phyloP scores from a whole-genome alignment of 495 filamentous ascomycete genomes.

The Recurvomyces mirabilis region DNA sequence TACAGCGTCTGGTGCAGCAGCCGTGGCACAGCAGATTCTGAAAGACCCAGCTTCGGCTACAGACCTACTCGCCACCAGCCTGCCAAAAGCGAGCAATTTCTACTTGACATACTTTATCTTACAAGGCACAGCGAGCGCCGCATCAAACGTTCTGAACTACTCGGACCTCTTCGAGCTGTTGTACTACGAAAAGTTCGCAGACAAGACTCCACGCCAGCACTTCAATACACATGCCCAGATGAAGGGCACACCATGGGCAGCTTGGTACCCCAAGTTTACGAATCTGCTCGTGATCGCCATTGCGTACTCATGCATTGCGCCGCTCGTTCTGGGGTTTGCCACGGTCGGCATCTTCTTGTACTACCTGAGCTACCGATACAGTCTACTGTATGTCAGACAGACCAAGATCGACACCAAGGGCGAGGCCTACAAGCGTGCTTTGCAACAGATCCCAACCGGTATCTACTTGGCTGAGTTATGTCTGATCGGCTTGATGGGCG shows the following conservation, averaged over 20 bases:
- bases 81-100: conserved; percentile 32
- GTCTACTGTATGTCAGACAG: conserved; percentile 27
- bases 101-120: conserved; percentile 34
- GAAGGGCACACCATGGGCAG: conserved; percentile 27
- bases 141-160: conserved; percentile 26
- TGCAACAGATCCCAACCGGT: conserved; percentile 31
- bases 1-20: conserved; percentile 27
- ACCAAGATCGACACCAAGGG: conserved; percentile 32
- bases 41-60: conserved; percentile 24
- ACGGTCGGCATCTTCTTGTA: conserved; percentile 25
- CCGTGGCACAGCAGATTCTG: conserved; percentile 22
- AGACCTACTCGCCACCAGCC: conserved; percentile 22
- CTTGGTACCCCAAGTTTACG: conserved; percentile 31
- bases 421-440: conserved; percentile 28
- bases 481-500: conserved; percentile 29
- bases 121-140: conserved; percentile 26
- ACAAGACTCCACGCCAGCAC: conserved; percentile 30
- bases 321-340: conserved; percentile 32
- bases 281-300: conserved; percentile 32
- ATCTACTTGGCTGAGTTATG: conserved; percentile 32
- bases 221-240: conserved; percentile 25
- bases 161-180: conserved; percentile 25
- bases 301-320: conserved; percentile 32
- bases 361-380: conserved; percentile 32
- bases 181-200: conserved; percentile 25